Conservation (phyloP, 306 rosid species). For the Calophaca sinica region DNA sequence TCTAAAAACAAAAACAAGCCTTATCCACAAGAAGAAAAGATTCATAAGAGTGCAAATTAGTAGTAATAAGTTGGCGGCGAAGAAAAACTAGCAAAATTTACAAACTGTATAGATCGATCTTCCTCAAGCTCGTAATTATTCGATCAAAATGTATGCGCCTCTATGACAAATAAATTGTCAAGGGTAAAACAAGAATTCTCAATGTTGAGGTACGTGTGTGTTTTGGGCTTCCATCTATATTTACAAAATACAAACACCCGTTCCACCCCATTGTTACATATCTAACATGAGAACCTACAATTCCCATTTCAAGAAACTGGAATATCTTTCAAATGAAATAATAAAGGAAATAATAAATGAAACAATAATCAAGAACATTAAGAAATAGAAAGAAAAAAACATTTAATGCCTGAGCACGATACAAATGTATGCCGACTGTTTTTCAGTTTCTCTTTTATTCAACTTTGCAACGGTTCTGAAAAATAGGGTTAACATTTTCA, state of each 20-base stretch:
- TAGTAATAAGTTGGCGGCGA: background rate
- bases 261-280: background rate
- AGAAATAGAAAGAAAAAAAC: slow-evolving; percentile 20
- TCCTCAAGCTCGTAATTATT: background rate
- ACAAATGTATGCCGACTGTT: slow-evolving; percentile 48
- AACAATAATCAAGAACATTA: background rate
- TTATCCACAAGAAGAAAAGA: slow-evolving; percentile 17
- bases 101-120: background rate
- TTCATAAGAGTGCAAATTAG: background rate
- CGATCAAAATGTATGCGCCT: background rate
- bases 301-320: slow-evolving; percentile 32
- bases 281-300: slow-evolving; percentile 16
- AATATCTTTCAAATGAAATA: slow-evolving; percentile 25
- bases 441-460: slow-evolving; percentile 51
- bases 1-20: slow-evolving; percentile 35
- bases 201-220: background rate
- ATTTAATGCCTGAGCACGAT: slow-evolving; percentile 32
- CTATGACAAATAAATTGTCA: too few relatives aligned
- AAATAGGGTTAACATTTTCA: slow-evolving; percentile 50
- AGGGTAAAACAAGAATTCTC: background rate
- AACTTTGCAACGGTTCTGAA: slow-evolving; percentile 57
- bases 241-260: background rate
- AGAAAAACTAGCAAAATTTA: background rate
- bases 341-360: slow-evolving; percentile 1
- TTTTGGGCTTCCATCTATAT: slow-evolving; percentile 8